These are phyloP conservation scores for Aspergillus avenaceus DNA, from an alignment of 495 filamentous ascomycete species.

Conservation along the genomic window DNA sequence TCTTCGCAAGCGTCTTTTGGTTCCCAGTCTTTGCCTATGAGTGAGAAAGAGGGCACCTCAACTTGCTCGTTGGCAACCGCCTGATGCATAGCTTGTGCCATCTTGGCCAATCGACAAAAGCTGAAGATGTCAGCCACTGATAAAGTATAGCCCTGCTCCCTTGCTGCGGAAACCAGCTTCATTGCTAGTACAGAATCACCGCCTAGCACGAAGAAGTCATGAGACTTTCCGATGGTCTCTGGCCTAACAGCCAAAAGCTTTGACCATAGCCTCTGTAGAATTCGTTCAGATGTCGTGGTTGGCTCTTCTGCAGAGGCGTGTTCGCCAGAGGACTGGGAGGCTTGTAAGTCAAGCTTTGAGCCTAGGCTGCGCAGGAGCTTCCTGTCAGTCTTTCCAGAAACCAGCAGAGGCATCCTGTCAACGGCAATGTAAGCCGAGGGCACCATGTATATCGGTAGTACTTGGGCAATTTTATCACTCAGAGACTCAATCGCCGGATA, in stretches of 20 bases:
- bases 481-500: constrained; percentile 19
- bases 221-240: constrained; percentile 26
- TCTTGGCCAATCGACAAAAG: constrained; percentile 43
- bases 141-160: constrained; percentile 28
- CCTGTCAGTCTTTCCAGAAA: constrained; percentile 45
- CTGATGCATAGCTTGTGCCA: constrained; percentile 15
- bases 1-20: constrained; percentile 26
- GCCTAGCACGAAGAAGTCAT: constrained; percentile 57
- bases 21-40: constrained; percentile 29
- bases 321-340: constrained; percentile 28
- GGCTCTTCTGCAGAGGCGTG: background rate
- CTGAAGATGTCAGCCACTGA: constrained; percentile 42
- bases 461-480: constrained; percentile 23
- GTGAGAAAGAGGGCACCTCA: constrained; percentile 27
- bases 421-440: constrained; percentile 38
- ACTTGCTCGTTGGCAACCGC: constrained; percentile 3
- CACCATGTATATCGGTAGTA: constrained; percentile 43
- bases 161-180: constrained; percentile 36
- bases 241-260: constrained; percentile 32
- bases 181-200: constrained; percentile 63
- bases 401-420: constrained; percentile 32
- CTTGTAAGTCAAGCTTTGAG: too few species aligned
- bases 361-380: too few species aligned
- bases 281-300: constrained; percentile 33
- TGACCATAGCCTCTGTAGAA: constrained; percentile 39